Evolutionary conservation across 305 asterid genomes (phyloP), one percentile per base, ranked within the genome.

Genomic region (Galium porrigens): DNA sequence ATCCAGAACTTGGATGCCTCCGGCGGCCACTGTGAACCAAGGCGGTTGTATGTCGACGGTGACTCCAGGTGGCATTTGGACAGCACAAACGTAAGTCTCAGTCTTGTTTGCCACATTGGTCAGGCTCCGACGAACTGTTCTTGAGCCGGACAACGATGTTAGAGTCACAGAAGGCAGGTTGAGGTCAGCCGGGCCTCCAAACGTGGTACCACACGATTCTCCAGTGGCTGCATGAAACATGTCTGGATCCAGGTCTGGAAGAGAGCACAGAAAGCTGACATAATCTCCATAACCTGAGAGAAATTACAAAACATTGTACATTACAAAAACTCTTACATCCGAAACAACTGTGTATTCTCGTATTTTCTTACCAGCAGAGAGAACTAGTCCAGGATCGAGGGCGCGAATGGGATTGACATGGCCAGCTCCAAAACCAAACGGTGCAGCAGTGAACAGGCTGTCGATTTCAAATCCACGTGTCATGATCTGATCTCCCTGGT

Each of bases 371-470:
- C 95, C 95, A 15, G 88, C 56, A 33, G 88, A 73, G 70, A 89
- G 83, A 64, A 86, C 86, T 0, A 92, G 90, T 5, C 96, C 98
- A 0, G 96, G 95, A 77, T 89, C 87, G 61, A 82, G 39, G 65
- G 95, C 91, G 4, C 83, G 83, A 54, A 68, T 44, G 34, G 98
- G 88, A 54, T 85, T 81, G 44, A 89, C 94, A 27, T 86, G 89
- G 71, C 98, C 98, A 2, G 95, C 86, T 30, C 98, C 98, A 25
- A 73, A 83, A 9, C 96, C 98, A 62, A 86, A 91, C 1, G 95
- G 95, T 20, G 95, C 95, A 6, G 96, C 86, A 59, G 77, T 79
- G 59, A 80, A 71, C 68, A 87, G 48, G 46, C 80, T 73, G 58
- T 82, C 64, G 56, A 82, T 72, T 8, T 74, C 82, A 48, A 70